Conservation (phyloP, 2,329 filamentous ascomycete genomes). For the Blastomyces parvus region DNA sequence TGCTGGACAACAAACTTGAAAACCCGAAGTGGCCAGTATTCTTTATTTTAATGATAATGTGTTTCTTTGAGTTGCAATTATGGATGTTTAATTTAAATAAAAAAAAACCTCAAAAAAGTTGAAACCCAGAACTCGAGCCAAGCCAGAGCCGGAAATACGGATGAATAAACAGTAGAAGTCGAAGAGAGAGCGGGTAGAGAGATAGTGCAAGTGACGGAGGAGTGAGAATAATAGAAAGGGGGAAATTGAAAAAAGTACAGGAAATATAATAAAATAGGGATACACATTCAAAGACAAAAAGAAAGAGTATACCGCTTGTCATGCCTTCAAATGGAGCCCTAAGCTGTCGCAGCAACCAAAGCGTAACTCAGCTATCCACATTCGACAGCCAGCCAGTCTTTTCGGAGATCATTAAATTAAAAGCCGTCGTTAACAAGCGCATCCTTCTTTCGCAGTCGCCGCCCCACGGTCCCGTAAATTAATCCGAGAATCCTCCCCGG, state of each 20-base stretch:
- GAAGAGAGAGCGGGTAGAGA: neutral
- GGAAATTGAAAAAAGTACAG: neutral
- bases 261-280: neutral
- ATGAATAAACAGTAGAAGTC: neutral
- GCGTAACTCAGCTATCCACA: neutral
- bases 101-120: neutral
- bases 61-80: neutral
- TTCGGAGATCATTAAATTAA: conserved; percentile 4
- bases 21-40: neutral
- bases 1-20: neutral
- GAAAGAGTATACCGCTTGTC: neutral
- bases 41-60: neutral
- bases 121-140: neutral
- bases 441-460: conserved; percentile 75
- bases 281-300: neutral
- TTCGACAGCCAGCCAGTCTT: neutral
- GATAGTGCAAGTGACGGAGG: neutral
- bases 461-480: conserved; percentile 68
- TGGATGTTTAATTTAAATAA: neutral
- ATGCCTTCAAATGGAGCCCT: neutral
- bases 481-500: conserved; percentile 54
- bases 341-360: neutral
- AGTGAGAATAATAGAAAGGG: neutral
- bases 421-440: conserved; percentile 58
- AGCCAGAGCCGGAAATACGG: neutral